Conservation (phyloP, 352 stramenopile genomes). For the Globisporangium camurandrum region DNA sequence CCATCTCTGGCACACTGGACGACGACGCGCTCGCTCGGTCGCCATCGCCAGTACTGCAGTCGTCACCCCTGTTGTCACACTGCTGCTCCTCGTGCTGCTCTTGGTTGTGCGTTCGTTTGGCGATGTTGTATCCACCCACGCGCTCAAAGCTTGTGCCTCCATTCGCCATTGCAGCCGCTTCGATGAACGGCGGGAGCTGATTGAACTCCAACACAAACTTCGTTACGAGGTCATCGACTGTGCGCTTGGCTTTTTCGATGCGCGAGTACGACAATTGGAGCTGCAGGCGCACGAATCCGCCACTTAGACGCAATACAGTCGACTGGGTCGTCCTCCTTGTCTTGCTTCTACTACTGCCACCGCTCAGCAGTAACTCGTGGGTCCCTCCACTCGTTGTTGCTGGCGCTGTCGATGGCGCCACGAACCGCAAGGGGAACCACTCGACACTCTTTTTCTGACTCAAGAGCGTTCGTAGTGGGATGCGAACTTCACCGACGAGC, state of each 20-base stretch:
- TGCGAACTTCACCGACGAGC: slow-evolving; percentile 55
- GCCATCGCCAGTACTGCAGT: background rate
- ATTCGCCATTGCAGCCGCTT: slow-evolving; percentile 7
- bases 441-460: slow-evolving; percentile 58
- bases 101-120: slow-evolving; percentile 17
- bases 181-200: slow-evolving; percentile 53
- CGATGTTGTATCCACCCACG: too few species aligned
- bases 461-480: slow-evolving; percentile 47
- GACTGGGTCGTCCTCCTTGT: background rate
- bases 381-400: background rate
- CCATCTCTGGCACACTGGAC: slow-evolving; percentile 9
- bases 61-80: background rate
- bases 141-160: too few species aligned
- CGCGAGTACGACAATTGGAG: slow-evolving; percentile 57
- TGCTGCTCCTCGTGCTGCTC: slow-evolving; percentile 17
- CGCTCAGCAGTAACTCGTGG: too few species aligned
- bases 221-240: slow-evolving; percentile 49
- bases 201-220: slow-evolving; percentile 48
- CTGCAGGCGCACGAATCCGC: slow-evolving; percentile 42
- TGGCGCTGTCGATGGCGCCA: slow-evolving; percentile 8
- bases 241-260: slow-evolving; percentile 47
- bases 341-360: background rate
- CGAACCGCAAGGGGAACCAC: slow-evolving; percentile 46
- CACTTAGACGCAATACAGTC: slow-evolving; percentile 19
- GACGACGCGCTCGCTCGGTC: too few species aligned